Evolutionary conservation across 148 eudicot genomes (phyloP).

Genomic region (Simmondsia chinensis): DNA sequence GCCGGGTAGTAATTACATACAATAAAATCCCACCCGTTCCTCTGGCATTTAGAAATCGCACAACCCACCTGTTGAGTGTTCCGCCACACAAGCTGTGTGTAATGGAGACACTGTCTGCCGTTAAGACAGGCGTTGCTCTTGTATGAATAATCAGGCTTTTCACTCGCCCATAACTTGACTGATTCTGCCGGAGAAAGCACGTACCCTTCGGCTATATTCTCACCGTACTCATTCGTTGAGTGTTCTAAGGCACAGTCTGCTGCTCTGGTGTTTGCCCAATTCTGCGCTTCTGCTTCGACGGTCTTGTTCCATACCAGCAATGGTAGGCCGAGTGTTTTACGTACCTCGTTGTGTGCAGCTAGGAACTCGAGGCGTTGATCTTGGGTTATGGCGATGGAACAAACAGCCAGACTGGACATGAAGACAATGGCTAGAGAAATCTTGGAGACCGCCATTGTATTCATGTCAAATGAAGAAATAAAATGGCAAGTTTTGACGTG

Average conservation of each 20-base stretch:
- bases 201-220: slow-evolving; percentile 41
- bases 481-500: too few species aligned
- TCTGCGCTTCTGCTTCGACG: slow-evolving; percentile 23
- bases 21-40: slow-evolving; percentile 32
- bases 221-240: slow-evolving; percentile 36
- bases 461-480: too few species aligned
- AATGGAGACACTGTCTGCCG: slow-evolving; percentile 37
- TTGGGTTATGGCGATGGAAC: background rate
- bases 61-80: slow-evolving; percentile 40
- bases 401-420: slow-evolving; percentile 3
- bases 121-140: slow-evolving; percentile 23
- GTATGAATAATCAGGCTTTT: slow-evolving; percentile 32
- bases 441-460: slow-evolving; percentile 13
- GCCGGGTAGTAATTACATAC: slow-evolving; percentile 56
- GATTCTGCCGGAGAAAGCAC: slow-evolving; percentile 18
- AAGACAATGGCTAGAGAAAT: slow-evolving; percentile 17
- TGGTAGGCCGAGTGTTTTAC: slow-evolving; percentile 17
- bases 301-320: slow-evolving; percentile 37
- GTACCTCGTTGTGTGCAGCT: slow-evolving; percentile 33
- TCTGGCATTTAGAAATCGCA: slow-evolving; percentile 30
- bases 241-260: slow-evolving; percentile 38
- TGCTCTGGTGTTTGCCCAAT: slow-evolving; percentile 31
- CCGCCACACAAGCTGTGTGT: slow-evolving; percentile 49
- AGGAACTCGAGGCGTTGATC: slow-evolving; percentile 4
- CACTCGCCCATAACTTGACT: slow-evolving; percentile 31